Evolutionary conservation across 208 protist genomes (phyloP).

Genomic region (Leishmania major): DNA sequence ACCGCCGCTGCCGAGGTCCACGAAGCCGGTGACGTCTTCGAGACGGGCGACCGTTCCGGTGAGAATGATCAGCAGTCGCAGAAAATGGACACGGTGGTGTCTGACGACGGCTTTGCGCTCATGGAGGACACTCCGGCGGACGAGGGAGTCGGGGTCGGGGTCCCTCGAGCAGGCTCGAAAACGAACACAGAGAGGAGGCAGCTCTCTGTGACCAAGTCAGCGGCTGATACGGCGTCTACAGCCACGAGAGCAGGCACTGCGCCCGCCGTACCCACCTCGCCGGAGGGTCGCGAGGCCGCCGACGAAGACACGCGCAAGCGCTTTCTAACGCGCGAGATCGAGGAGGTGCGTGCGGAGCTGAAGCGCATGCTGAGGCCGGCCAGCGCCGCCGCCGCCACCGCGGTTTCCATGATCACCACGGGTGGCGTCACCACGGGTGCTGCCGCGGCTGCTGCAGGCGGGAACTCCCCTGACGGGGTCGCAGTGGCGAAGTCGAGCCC

Average conservation of each 20-base stretch:
- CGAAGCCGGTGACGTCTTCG: background rate
- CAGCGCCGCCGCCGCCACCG: background rate
- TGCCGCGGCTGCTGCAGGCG: background rate
- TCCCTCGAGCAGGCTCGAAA: background rate
- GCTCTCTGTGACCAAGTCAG: background rate
- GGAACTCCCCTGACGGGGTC: background rate
- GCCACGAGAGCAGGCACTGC: background rate
- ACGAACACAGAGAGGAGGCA: background rate
- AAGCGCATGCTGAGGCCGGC: slow-evolving; percentile 36
- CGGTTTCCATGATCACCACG: background rate
- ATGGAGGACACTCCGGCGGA: slow-evolving; percentile 1
- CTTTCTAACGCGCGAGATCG: slow-evolving; percentile 27
- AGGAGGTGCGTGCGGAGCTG: slow-evolving; percentile 38
- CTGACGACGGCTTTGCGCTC: slow-evolving; percentile 34
- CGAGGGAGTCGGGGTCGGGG: background rate
- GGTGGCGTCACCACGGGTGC: background rate
- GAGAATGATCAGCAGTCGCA: slow-evolving; percentile 1
- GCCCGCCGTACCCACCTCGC: background rate
- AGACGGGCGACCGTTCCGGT: background rate
- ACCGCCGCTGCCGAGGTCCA: background rate
- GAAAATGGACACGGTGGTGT: slow-evolving; percentile 31
- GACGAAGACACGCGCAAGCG: slow-evolving; percentile 31
- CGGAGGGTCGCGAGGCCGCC: slow-evolving; percentile 7
- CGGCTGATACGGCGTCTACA: background rate
- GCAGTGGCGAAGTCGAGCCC: background rate